A percentile compares a stretch with the other conserved stretches of the same genome.
These are phyloP conservation scores for Acacia pycnantha DNA, from an alignment of 331 rosid species.

Conservation along the genomic window DNA sequence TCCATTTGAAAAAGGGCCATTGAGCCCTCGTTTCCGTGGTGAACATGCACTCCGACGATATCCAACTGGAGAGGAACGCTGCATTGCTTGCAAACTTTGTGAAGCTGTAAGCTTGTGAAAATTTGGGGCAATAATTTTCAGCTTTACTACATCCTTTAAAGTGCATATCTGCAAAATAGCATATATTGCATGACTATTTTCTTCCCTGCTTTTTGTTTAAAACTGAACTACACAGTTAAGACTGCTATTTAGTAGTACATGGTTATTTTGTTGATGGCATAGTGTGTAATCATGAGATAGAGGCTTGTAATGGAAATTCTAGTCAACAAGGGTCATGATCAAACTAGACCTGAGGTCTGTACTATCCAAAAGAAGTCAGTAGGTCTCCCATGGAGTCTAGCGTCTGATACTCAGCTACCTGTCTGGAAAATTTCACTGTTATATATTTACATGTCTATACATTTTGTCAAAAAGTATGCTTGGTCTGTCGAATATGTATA, in stretches of 20 bases:
- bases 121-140: slow-evolving; percentile 20
- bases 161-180: slow-evolving; percentile 23
- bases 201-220: slow-evolving; percentile 14
- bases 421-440: background rate
- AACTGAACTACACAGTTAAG: background rate
- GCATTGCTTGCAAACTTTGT: slow-evolving; percentile 99
- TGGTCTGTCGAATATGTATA: background rate
- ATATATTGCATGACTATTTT: background rate
- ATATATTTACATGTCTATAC: background rate
- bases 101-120: slow-evolving; percentile 78
- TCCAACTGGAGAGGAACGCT: slow-evolving; percentile 97
- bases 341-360: background rate
- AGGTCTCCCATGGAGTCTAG: background rate
- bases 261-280: background rate
- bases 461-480: background rate
- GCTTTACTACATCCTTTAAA: slow-evolving; percentile 5
- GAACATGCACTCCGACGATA: slow-evolving; percentile 98
- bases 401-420: background rate
- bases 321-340: background rate
- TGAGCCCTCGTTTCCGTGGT: slow-evolving; percentile 99
- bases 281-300: background rate
- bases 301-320: background rate
- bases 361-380: background rate
- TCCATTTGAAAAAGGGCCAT: slow-evolving; percentile 99
- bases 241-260: background rate